Evolutionary conservation across 2,329 filamentous ascomycete species (phyloP).

Genomic region (Fusarium sp.): DNA sequence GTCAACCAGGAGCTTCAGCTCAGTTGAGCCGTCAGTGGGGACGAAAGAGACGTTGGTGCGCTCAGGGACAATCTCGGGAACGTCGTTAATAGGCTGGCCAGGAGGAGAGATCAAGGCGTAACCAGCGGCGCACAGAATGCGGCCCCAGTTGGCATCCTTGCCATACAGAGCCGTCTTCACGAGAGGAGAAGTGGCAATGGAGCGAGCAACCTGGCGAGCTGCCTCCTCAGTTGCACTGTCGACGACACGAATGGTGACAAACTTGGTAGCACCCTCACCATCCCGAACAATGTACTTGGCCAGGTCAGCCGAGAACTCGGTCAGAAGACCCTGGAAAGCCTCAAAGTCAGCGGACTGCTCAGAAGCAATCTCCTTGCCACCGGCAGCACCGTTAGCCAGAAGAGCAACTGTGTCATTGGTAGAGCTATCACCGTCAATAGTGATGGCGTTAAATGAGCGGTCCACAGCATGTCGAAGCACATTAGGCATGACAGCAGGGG

Average conservation of each 20-base stretch:
- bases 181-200: conserved; percentile 89
- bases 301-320: conserved; percentile 82
- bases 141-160: conserved; percentile 98
- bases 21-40: conserved; percentile 78
- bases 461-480: conserved; percentile 81
- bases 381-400: conserved; percentile 94
- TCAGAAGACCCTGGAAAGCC: conserved; percentile 78
- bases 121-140: conserved; percentile 93
- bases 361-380: conserved; percentile 71
- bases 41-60: conserved; percentile 83
- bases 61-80: conserved; percentile 72
- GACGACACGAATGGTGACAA: conserved; percentile 89
- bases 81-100: conserved; percentile 66
- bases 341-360: conserved; percentile 69
- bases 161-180: conserved; percentile 98
- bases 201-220: conserved; percentile 83
- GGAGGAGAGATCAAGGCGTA: conserved; percentile 75
- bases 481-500: conserved; percentile 71
- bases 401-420: conserved; percentile 97
- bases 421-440: conserved; percentile 95
- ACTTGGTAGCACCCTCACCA: conserved; percentile 97
- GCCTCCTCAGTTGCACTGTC: conserved; percentile 76
- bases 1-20: conserved; percentile 80
- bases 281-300: conserved; percentile 95
- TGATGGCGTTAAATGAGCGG: conserved; percentile 95